Evolutionary conservation across 169 alveolate species (phyloP), one percentile per base, ranked within the genome.

Genomic region (Plasmodium gonderi): DNA sequence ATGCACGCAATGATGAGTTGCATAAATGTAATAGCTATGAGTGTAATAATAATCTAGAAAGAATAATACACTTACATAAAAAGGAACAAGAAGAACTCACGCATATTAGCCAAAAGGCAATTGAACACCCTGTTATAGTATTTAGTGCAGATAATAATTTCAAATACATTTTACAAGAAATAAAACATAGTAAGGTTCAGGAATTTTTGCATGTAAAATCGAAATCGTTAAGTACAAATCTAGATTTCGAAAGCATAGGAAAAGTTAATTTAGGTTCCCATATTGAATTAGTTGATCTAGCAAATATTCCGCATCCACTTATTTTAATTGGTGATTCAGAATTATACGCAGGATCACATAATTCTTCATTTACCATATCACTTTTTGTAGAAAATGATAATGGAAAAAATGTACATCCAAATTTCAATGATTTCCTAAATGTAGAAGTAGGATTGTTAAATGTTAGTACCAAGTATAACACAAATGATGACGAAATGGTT

Each of bases 111-210:
- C 40, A 45, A 42, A 87, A 49, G 68, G 31, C 3, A 8, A 36
- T 74, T 51, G 68, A 75, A 12, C 31, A 20, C 20, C 89, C 93
- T 23, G 54, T 49, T 31, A 64, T 87, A 51, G 68, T 87, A 8
- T 76, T 87, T 67, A 75, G 93, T 47, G 93, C 93, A 4, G 93
- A 87, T 38, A 76, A 29, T 6, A 64, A 76, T 29, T 87, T 87
- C 26, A 65, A 87, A 64, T 87, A 60, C 47, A 65, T 87, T 75
- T 49, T 87, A 64, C 74, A 87, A 3, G 93, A 87, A 60, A 76
- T 87, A 14, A 87, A 87, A 79, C 67, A 49, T 76, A 87, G 45
- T 23, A 87, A 76, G 47, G 38, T 42, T 17, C 93, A 49, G 68
- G 79, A 75, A 54, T 87, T 87, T 76, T 8, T 75, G 20, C 33